Evolutionary conservation across 108 stramenopile species (phyloP).

Genomic region (Nannochloropsis granulata): DNA sequence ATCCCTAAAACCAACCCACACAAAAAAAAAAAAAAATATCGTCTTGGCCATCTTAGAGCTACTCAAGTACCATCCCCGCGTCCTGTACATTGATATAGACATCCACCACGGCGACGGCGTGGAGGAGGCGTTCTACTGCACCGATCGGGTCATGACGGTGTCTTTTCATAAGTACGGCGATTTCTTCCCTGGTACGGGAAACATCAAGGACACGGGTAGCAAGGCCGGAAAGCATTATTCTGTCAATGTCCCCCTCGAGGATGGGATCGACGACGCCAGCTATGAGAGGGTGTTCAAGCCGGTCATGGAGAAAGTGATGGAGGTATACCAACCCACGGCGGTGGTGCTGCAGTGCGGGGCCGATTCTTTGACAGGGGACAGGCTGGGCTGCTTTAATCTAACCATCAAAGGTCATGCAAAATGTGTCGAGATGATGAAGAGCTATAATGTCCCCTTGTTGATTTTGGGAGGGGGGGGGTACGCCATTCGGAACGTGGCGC

Average conservation of each 20-base stretch:
- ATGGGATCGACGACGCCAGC: slow-evolving; percentile 83
- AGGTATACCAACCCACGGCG: slow-evolving; percentile 80
- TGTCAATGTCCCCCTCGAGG: slow-evolving; percentile 90
- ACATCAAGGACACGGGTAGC: slow-evolving; percentile 84
- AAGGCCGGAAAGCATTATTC: slow-evolving; percentile 78
- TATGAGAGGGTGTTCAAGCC: slow-evolving; percentile 86
- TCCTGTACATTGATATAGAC: slow-evolving; percentile 99
- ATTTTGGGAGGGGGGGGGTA: slow-evolving; percentile 98
- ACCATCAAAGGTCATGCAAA: slow-evolving; percentile 83
- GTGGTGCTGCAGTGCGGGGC: slow-evolving; percentile 96
- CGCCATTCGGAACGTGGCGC: slow-evolving; percentile 92
- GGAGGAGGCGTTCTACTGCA: slow-evolving; percentile 99
- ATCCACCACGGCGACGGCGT: slow-evolving; percentile 99
- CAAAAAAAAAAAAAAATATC: slow-evolving; percentile 76
- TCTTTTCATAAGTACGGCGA: slow-evolving; percentile 99
- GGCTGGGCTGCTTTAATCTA: slow-evolving; percentile 94
- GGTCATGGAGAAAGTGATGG: slow-evolving; percentile 86
- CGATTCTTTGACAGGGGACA: slow-evolving; percentile 88
- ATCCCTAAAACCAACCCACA: background rate
- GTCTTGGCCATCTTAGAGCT: slow-evolving; percentile 97
- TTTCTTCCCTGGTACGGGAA: slow-evolving; percentile 97
- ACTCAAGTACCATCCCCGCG: slow-evolving; percentile 91
- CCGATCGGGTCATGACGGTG: slow-evolving; percentile 98
- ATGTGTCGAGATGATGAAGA: slow-evolving; percentile 77
- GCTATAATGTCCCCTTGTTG: slow-evolving; percentile 78